These are phyloP conservation scores for Pulveroboletus sp. DNA, from an alignment of 768 basidiomycete species.

Conservation along the genomic window DNA sequence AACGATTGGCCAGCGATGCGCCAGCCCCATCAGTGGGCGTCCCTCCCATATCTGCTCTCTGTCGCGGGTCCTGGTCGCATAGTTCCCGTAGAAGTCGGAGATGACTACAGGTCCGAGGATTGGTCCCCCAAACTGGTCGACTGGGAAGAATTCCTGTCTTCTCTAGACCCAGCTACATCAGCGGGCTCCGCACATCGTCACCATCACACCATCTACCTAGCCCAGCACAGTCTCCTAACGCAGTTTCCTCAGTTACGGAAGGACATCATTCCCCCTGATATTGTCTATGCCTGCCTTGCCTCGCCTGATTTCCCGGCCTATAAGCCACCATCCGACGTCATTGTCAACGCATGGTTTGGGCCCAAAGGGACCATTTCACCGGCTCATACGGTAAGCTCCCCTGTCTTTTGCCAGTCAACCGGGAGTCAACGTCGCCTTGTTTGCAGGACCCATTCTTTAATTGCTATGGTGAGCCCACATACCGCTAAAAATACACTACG, in stretches of 20 bases:
- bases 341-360: constrained; percentile 81
- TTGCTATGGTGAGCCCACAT: constrained; percentile 60
- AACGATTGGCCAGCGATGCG: constrained; percentile 75
- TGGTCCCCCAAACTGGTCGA: constrained; percentile 80
- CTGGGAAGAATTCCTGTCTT: constrained; percentile 71
- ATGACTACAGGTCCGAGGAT: constrained; percentile 69
- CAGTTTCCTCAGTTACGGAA: constrained; percentile 77
- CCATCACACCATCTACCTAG: constrained; percentile 63
- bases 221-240: constrained; percentile 79
- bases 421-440: constrained; percentile 5
- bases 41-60: constrained; percentile 59
- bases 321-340: constrained; percentile 56
- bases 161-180: constrained; percentile 30
- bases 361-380: constrained; percentile 77
- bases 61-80: constrained; percentile 76
- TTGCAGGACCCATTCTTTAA: constrained; percentile 90
- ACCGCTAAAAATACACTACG: not conserved
- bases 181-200: constrained; percentile 8
- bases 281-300: constrained; percentile 65
- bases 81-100: constrained; percentile 88
- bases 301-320: constrained; percentile 48
- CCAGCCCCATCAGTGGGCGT: constrained; percentile 60
- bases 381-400: constrained; percentile 72
- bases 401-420: constrained; percentile 6
- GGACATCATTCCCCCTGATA: constrained; percentile 85